A percentile compares a stretch with the other conserved stretches of the same genome.
These are phyloP conservation scores for Xylaria sp. DNA, from an alignment of 2,329 filamentous ascomycete species.

Conservation along the genomic window DNA sequence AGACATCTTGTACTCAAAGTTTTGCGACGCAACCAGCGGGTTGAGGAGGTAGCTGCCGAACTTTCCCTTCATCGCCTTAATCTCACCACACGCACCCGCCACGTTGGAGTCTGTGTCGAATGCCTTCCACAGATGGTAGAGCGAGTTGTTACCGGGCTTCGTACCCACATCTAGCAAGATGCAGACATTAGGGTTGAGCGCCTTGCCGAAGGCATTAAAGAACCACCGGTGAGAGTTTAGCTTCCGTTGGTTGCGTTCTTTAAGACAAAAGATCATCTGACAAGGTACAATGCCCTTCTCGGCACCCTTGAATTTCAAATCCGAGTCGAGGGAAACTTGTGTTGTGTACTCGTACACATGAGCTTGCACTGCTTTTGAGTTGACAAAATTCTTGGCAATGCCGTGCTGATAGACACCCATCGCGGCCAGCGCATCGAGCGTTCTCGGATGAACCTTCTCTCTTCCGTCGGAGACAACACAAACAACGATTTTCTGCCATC, in stretches of 20 bases:
- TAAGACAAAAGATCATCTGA: conserved; percentile 98
- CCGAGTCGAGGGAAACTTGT: conserved; percentile 93
- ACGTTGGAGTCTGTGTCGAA: conserved; percentile 99
- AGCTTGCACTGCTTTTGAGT: conserved; percentile 92
- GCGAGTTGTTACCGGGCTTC: conserved; percentile 84
- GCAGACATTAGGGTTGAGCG: conserved; percentile 94
- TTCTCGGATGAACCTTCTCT: conserved; percentile 86
- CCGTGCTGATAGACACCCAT: conserved; percentile 99
- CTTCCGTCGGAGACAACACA: conserved; percentile 97
- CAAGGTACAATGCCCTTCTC: conserved; percentile 99
- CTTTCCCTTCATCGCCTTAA: conserved; percentile 94
- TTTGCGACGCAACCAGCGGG: conserved; percentile 93
- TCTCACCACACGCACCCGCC: conserved; percentile 95
- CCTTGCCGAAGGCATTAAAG: conserved; percentile 96
- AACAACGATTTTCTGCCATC: conserved; percentile 99
- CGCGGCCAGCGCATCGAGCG: conserved; percentile 91
- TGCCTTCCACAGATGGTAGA: conserved; percentile 99
- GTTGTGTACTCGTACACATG: conserved; percentile 99
- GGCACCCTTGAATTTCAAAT: conserved; percentile 98
- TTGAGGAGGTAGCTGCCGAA: conserved; percentile 90
- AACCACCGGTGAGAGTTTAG: conserved; percentile 99
- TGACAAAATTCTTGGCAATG: conserved; percentile 98
- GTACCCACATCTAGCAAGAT: conserved; percentile 97
- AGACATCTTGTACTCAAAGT: conserved; percentile 99
- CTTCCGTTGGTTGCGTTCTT: conserved; percentile 98